Conservation (phyloP, 176 grass and related monocot genomes). For the Carex pumila region DNA sequence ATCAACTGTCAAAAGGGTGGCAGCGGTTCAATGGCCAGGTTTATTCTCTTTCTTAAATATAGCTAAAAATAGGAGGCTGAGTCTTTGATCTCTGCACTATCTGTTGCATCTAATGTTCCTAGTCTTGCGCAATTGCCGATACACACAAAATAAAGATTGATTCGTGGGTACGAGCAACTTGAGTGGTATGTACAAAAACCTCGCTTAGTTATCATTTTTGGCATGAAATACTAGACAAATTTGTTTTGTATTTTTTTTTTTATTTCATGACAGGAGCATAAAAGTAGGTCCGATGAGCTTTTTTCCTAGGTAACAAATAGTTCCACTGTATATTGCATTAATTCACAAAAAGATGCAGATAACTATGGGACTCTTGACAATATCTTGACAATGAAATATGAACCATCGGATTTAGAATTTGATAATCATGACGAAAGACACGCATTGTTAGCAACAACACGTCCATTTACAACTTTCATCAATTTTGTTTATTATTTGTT, state of each 20-base stretch:
- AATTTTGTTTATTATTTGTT: too few relatives aligned
- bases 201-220: background rate
- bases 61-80: background rate
- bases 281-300: background rate
- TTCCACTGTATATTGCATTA: background rate
- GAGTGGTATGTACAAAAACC: background rate
- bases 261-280: background rate
- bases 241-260: background rate
- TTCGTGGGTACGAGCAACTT: background rate
- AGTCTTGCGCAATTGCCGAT: background rate
- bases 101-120: background rate
- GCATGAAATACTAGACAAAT: background rate
- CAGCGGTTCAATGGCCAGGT: slow-evolving; percentile 12
- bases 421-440: too few relatives aligned
- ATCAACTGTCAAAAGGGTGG: slow-evolving; percentile 12
- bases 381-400: background rate
- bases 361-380: background rate
- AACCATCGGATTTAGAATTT: background rate
- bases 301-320: background rate
- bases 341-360: background rate
- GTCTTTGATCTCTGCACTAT: background rate
- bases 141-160: background rate
- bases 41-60: slow-evolving; percentile 6
- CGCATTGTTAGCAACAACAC: too few relatives aligned
- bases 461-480: too few relatives aligned